phyloP scores from a whole-genome alignment of 2,329 filamentous ascomycete genomes.

The Cryoendolithus antarcticus region DNA sequence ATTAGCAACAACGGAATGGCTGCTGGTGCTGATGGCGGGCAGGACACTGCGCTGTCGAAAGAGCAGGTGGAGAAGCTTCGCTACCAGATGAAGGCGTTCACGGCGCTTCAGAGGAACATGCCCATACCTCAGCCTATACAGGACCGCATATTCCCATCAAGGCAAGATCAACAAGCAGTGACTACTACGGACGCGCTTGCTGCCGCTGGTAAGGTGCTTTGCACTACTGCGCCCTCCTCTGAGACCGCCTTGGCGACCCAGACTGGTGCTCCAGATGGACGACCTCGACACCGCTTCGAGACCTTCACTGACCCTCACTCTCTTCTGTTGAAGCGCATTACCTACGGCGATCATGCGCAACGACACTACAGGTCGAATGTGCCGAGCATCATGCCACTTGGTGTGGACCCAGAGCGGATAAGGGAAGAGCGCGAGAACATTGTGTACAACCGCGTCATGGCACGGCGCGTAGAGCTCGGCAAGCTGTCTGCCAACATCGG shows the following conservation, averaged over 20 bases:
- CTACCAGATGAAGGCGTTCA: slow-evolving; percentile 84
- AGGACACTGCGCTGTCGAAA: slow-evolving; percentile 39
- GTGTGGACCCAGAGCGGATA: slow-evolving; percentile 75
- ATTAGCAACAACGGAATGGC: no score
- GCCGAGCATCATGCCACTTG: slow-evolving; percentile 77
- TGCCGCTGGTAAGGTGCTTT: slow-evolving; percentile 37
- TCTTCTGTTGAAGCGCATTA: slow-evolving; percentile 46
- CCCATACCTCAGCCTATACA: slow-evolving; percentile 69
- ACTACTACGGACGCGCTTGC: slow-evolving; percentile 29
- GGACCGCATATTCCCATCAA: slow-evolving; percentile 67
- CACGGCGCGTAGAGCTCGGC: slow-evolving; percentile 74
- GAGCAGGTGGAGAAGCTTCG: slow-evolving; percentile 70
- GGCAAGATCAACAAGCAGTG: slow-evolving; percentile 42
- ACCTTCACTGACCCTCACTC: slow-evolving; percentile 64
- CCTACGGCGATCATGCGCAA: slow-evolving; percentile 65
- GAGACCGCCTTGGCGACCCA: slow-evolving; percentile 30
- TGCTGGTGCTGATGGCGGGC: no score
- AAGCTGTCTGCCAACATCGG: slow-evolving; percentile 76
- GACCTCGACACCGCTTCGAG: slow-evolving; percentile 46
- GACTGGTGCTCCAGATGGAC: slow-evolving; percentile 22
- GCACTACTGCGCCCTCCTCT: slow-evolving; percentile 32
- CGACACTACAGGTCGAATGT: slow-evolving; percentile 69
- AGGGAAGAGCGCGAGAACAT: slow-evolving; percentile 79
- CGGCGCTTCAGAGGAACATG: slow-evolving; percentile 74
- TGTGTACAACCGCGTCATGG: slow-evolving; percentile 78